Evolutionary conservation across 106 monocot genomes (phyloP), one percentile per base, ranked within the genome.

Genomic region (Allium sativum): DNA sequence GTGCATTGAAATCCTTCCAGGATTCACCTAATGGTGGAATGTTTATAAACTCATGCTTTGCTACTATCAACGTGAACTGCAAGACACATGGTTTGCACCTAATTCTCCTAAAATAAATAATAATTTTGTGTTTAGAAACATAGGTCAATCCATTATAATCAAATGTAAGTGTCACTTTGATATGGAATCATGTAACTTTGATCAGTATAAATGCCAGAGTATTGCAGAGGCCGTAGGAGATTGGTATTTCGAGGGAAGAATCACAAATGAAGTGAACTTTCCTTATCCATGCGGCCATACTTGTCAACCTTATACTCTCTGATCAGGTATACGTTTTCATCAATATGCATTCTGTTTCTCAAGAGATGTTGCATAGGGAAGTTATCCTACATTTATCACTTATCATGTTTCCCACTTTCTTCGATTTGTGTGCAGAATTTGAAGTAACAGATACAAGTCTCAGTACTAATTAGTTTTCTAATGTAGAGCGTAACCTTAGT

Each of bases 21-120:
- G 13, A 0, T 12, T 73, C 69, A 42, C 67, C 12, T 15, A 64
- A 45, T 11, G 81, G 72, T 45, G 95, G 95, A 12, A 65, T 84
- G 73, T 87, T 74, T 60, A 87, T 96, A 68, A 82, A 91, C 64
- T 91, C 95, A 9, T 90, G 95, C 43, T 96, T 91, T 50, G 73
- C 79, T 42, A 96, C 73, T 90, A 90, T 41, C 95, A 96, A 68
- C 84, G 95, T 69, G 95, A 96, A 55, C 46, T 70, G 17, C 95
- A 87, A 68, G 82, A 82, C 4, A 67, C 84, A 41, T 96, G 95
- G 95, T 84, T 78, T 42, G 55, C 76, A 3, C 59, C 81, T 8
- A 40, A 79, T 73, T 91, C 95, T 6, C 84, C 84, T 9, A 82
- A 56, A 70, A 11, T 96, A 21, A 53, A 82, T 2, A 74, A 78